A percentile compares a stretch with the other conserved stretches of the same genome.
phyloP scores from a whole-genome alignment of 345 rosid species.

The Syzygium oleosum region DNA sequence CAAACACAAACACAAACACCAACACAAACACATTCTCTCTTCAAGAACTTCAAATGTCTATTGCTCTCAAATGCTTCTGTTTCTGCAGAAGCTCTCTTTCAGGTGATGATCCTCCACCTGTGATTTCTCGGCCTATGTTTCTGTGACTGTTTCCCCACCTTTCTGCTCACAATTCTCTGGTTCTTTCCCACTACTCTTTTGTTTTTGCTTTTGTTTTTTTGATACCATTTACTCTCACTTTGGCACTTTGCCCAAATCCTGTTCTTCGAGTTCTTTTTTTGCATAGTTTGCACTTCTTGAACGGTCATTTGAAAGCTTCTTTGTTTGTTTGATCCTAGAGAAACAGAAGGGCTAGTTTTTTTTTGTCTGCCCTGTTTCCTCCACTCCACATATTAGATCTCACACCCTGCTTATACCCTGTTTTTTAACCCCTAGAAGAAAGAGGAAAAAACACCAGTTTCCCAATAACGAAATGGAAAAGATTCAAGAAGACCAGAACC shows the following conservation, averaged over 20 bases:
- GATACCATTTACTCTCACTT: background rate
- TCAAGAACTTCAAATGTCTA: background rate
- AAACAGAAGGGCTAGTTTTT: constrained; percentile 13
- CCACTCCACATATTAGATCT: background rate
- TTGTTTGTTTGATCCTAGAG: background rate
- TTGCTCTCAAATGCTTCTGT: background rate
- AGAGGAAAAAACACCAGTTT: background rate
- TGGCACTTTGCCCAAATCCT: background rate
- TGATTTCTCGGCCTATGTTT: background rate
- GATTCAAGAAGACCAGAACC: constrained; percentile 29
- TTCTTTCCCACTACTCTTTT: background rate
- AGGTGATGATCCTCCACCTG: background rate
- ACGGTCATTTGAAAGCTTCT: background rate
- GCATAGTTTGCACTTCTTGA: background rate
- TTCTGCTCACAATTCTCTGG: background rate
- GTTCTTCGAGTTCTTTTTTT: background rate
- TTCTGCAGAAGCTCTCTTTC: background rate
- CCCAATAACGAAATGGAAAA: constrained; percentile 7
- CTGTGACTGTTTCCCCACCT: background rate
- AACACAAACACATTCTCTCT: background rate
- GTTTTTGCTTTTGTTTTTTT: background rate
- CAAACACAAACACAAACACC: background rate
- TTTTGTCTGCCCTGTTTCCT: background rate
- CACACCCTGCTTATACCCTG: background rate
- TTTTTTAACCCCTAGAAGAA: background rate